Percentiles rank a stretch among this genome's conserved stretches.
Evolutionary conservation across 2,329 filamentous ascomycete genomes (phyloP).

Genomic region (Aspergillus sp.): DNA sequence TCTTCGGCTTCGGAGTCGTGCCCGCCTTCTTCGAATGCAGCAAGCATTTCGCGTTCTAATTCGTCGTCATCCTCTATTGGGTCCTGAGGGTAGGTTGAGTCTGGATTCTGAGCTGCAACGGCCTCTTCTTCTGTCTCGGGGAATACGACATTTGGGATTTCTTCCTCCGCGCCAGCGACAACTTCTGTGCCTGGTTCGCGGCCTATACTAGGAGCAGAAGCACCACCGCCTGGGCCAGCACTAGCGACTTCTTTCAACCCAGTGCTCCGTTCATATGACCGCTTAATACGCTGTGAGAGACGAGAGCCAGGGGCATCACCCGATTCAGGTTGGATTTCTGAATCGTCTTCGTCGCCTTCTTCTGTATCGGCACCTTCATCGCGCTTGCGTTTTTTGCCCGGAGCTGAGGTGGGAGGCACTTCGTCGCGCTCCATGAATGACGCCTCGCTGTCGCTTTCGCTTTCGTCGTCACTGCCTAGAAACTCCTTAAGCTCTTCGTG

Average conservation of each 20-base stretch:
- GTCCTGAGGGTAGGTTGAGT: conserved; percentile 26
- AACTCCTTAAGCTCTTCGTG: conserved; percentile 78
- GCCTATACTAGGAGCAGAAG: background rate
- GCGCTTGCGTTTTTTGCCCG: conserved; percentile 41
- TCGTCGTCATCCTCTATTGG: conserved; percentile 48
- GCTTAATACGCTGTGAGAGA: conserved; percentile 41
- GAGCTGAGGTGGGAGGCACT: conserved; percentile 8
- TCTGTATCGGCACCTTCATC: conserved; percentile 23
- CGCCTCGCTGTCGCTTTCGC: conserved; percentile 52
- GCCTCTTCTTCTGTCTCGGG: conserved; percentile 21
- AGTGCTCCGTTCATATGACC: conserved; percentile 42
- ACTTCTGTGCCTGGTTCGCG: background rate
- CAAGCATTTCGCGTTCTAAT: conserved; percentile 57
- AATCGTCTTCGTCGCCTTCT: conserved; percentile 20
- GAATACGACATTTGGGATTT: background rate
- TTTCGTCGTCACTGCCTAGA: conserved; percentile 52
- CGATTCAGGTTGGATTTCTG: conserved; percentile 29
- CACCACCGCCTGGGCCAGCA: conserved; percentile 4
- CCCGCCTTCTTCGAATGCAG: conserved; percentile 53
- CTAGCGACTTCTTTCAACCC: conserved; percentile 39
- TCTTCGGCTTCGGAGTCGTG: conserved; percentile 38
- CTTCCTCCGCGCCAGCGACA: background rate
- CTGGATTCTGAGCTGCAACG: conserved; percentile 27
- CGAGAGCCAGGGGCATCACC: conserved; percentile 40
- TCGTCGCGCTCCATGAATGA: conserved; percentile 20